Percentiles rank a stretch among this genome's conserved stretches.
Conservation (phyloP, 2,329 filamentous ascomycete genomes). For the Aspergillus glaucus region DNA sequence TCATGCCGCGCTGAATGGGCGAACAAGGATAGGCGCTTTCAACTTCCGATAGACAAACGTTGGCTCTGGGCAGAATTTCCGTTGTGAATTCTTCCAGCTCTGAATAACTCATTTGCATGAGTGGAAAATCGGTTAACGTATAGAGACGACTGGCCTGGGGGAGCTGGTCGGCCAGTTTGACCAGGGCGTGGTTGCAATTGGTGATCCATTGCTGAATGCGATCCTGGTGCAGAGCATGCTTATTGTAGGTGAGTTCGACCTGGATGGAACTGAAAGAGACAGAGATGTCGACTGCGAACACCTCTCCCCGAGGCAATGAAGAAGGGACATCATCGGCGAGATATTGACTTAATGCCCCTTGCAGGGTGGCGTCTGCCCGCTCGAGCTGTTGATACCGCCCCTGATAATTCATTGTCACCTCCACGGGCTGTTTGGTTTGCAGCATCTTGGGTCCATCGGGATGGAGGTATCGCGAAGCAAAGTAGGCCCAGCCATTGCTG, state of each 20-base stretch:
- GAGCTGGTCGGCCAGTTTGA: background rate
- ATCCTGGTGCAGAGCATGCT: constrained; percentile 4
- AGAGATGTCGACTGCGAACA: constrained; percentile 10
- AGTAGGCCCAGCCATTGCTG: constrained; percentile 35
- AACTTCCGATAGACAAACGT: constrained; percentile 10
- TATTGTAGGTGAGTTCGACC: constrained; percentile 9
- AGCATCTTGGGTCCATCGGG: constrained; percentile 18
- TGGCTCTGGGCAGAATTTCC: constrained; percentile 14
- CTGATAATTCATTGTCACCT: constrained; percentile 13
- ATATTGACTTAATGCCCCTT: constrained; percentile 4
- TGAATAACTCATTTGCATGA: background rate
- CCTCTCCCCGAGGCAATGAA: constrained; percentile 8
- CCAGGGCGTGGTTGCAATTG: constrained; percentile 4
- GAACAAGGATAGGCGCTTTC: constrained; percentile 18
- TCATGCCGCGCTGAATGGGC: constrained; percentile 19
- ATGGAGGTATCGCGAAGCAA: constrained; percentile 30
- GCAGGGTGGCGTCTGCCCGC: constrained; percentile 1
- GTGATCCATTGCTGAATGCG: constrained; percentile 7
- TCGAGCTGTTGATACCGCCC: constrained; percentile 9
- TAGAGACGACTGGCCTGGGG: background rate
- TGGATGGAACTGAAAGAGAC: constrained; percentile 8
- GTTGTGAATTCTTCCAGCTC: background rate
- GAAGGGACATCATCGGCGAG: background rate
- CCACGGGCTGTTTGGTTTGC: constrained; percentile 7
- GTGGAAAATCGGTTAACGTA: constrained; percentile 9